Evolutionary conservation across 306 rosid species (phyloP).

Genomic region (Pterocarpus santalinus): DNA sequence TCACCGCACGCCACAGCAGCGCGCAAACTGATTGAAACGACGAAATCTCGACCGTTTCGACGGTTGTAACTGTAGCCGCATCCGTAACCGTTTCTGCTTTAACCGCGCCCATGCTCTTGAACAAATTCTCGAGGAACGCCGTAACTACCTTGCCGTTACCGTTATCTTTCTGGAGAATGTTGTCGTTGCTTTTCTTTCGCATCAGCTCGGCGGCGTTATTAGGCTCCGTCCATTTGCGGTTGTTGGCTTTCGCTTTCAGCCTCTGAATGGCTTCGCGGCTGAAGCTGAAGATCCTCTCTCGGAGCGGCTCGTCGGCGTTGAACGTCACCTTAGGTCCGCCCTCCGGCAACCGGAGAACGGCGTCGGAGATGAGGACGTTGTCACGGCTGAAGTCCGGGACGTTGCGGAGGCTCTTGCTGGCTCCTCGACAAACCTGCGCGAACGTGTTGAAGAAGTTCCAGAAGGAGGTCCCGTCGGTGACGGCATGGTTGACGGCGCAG

Average conservation of each 20-base stretch:
- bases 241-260: conserved; percentile 66
- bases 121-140: conserved; percentile 56
- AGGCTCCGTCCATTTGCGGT: conserved; percentile 11
- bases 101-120: conserved; percentile 35
- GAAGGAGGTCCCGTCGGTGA: conserved; percentile 86
- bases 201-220: conserved; percentile 53
- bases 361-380: conserved; percentile 61
- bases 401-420: conserved; percentile 40
- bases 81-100: conserved; percentile 21
- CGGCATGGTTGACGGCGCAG: conserved; percentile 79
- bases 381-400: conserved; percentile 72
- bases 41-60: conserved; percentile 63
- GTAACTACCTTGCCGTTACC: conserved; percentile 43
- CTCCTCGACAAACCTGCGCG: conserved; percentile 64
- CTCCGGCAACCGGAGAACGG: conserved; percentile 67
- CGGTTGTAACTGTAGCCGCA: background rate
- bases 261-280: conserved; percentile 68
- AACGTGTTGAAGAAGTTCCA: conserved; percentile 97
- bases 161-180: conserved; percentile 25
- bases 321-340: conserved; percentile 83
- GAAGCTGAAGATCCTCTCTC: conserved; percentile 84
- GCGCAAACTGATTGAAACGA: conserved; percentile 90
- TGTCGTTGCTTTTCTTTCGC: conserved; percentile 67
- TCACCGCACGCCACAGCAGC: conserved; percentile 79
- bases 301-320: conserved; percentile 60